These are phyloP conservation scores for Amaranthus cruentus DNA, from an alignment of 148 eudicot species.

Conservation along the genomic window DNA sequence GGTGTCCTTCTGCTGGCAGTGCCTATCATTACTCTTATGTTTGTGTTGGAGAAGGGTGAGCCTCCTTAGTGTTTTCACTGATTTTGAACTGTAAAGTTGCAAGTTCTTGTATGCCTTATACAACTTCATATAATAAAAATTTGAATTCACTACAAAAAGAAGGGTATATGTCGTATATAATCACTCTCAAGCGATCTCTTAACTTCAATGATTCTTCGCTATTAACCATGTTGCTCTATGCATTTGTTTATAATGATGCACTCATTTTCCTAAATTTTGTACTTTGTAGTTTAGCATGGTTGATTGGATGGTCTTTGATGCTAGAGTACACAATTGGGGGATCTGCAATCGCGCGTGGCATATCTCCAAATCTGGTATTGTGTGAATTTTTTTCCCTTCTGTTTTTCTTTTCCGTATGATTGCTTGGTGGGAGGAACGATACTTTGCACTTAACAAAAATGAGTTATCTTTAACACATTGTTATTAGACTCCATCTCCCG, in stretches of 20 bases:
- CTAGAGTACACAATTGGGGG: conserved; percentile 87
- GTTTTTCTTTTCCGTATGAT: background rate
- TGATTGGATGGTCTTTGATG: conserved; percentile 79
- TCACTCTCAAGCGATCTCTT: background rate
- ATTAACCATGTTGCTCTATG: background rate
- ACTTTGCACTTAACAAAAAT: no score
- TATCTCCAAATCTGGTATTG: conserved; percentile 78
- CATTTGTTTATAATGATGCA: background rate
- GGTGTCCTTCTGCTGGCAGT: conserved; percentile 95
- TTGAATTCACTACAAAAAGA: background rate
- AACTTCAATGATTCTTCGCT: background rate
- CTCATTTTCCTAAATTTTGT: background rate
- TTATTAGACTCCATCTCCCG: no score
- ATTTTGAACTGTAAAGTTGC: background rate
- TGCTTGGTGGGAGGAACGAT: background rate
- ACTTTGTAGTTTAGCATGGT: conserved; percentile 69
- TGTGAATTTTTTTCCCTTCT: background rate
- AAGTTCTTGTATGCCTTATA: background rate
- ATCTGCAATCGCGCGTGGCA: conserved; percentile 86
- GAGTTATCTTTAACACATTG: no score
- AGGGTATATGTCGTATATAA: background rate
- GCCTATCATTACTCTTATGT: conserved; percentile 87
- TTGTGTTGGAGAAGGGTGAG: conserved; percentile 85
- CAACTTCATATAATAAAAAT: background rate
- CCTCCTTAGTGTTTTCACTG: conserved; percentile 6